These are phyloP conservation scores for Rhytidiadelphus loreus DNA, from an alignment of 225 moss, liverwort and hornwort species.

Conservation along the genomic window DNA sequence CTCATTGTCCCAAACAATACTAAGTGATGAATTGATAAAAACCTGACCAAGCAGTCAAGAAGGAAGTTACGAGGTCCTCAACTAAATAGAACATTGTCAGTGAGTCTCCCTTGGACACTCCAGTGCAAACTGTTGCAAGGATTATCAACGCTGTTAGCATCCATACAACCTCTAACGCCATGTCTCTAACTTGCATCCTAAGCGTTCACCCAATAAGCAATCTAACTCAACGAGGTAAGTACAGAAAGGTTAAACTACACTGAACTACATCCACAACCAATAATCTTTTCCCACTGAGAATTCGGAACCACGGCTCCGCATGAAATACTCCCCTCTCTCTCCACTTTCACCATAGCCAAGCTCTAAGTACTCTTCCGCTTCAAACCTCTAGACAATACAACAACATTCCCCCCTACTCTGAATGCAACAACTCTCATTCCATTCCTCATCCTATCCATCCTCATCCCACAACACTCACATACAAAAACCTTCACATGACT, in stretches of 20 bases:
- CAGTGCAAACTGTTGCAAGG: neutral
- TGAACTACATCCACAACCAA: neutral
- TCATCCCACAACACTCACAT: neutral
- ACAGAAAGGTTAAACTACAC: neutral
- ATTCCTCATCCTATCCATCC: neutral
- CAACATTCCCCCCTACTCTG: neutral
- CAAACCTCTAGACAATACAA: neutral
- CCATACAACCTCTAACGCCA: neutral
- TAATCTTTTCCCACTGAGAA: neutral
- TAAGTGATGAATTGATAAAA: neutral
- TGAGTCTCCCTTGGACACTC: neutral
- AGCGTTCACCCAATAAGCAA: neutral
- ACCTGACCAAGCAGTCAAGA: neutral
- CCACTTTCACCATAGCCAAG: neutral
- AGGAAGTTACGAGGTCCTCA: neutral
- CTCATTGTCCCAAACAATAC: neutral
- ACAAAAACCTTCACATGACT: neutral
- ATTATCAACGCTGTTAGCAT: neutral
- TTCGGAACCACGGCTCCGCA: neutral
- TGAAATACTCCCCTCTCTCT: neutral
- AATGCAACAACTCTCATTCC: neutral
- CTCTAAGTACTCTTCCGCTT: neutral
- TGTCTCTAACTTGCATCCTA: neutral
- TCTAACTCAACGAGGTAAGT: too few species aligned
- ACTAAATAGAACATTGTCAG: neutral